phyloP scores from a whole-genome alignment of 495 filamentous ascomycete genomes.

The Astrothelium subdiscretum region DNA sequence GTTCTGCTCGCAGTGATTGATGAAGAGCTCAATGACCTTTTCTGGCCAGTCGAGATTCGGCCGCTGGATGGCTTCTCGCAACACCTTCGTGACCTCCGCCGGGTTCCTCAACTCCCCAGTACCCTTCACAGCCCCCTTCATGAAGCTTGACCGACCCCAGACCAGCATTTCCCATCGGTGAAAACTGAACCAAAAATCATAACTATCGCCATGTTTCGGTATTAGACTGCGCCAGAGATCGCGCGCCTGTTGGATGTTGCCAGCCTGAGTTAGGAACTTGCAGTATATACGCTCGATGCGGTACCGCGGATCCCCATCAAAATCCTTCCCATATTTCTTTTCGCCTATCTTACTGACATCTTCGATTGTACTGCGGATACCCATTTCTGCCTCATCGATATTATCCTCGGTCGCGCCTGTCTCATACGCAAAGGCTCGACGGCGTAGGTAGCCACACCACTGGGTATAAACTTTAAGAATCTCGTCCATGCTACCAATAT shows the following conservation, averaged over 20 bases:
- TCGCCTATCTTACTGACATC: slow-evolving; percentile 67
- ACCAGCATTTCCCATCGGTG: slow-evolving; percentile 81
- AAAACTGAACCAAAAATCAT: slow-evolving; percentile 86
- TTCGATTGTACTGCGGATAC: slow-evolving; percentile 72
- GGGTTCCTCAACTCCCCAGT: slow-evolving; percentile 5
- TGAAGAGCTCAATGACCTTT: slow-evolving; percentile 68
- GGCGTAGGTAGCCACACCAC: slow-evolving; percentile 87
- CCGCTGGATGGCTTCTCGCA: slow-evolving; percentile 60
- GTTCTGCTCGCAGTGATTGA: slow-evolving; percentile 79
- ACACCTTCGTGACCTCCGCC: slow-evolving; percentile 30
- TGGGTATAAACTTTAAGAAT: slow-evolving; percentile 79
- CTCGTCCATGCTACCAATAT: slow-evolving; percentile 65
- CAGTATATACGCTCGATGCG: slow-evolving; percentile 85
- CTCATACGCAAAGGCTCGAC: slow-evolving; percentile 62
- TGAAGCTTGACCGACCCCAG: slow-evolving; percentile 32
- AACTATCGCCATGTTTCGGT: slow-evolving; percentile 55
- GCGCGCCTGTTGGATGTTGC: slow-evolving; percentile 54
- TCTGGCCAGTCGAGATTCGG: slow-evolving; percentile 82
- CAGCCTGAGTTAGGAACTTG: slow-evolving; percentile 72
- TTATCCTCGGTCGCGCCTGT: slow-evolving; percentile 65
- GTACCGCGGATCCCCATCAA: slow-evolving; percentile 74
- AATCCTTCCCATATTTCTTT: slow-evolving; percentile 61
- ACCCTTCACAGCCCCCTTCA: slow-evolving; percentile 20
- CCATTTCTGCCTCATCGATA: slow-evolving; percentile 82
- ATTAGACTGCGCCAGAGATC: slow-evolving; percentile 63